Conservation (phyloP, 306 rosid genomes). For the Ochetophila trinervis region DNA sequence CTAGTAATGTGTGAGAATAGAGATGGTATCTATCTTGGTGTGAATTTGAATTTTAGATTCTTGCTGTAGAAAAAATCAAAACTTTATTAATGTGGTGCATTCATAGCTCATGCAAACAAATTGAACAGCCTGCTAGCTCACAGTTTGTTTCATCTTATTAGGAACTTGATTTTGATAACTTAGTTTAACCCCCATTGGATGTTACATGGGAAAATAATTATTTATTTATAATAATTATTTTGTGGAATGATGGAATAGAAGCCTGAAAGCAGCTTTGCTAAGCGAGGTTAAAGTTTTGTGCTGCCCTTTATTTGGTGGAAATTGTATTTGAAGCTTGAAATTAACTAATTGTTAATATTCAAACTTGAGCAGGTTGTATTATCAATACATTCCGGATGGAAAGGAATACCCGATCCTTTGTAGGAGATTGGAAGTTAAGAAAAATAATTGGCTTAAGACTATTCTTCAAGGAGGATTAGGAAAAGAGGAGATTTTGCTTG, state of each 20-base stretch:
- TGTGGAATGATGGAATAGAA: background rate
- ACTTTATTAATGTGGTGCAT: too few species aligned
- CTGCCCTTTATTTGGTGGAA: background rate
- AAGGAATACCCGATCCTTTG: conserved; percentile 84
- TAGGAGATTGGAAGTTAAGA: conserved; percentile 45
- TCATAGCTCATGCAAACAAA: too few species aligned
- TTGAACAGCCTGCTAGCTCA: too few species aligned
- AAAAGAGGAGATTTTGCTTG: conserved; percentile 67
- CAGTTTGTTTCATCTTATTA: background rate
- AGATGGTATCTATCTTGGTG: too few species aligned
- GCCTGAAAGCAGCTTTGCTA: background rate
- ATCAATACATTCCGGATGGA: conserved; percentile 86
- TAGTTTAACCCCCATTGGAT: background rate
- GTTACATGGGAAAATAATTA: too few species aligned
- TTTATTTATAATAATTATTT: too few species aligned
- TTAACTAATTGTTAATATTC: background rate
- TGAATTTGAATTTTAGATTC: too few species aligned
- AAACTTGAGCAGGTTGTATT: conserved; percentile 65
- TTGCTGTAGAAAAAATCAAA: too few species aligned
- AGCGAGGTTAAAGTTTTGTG: background rate
- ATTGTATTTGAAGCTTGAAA: background rate
- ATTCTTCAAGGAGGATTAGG: conserved; percentile 29
- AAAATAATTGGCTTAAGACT: conserved; percentile 41
- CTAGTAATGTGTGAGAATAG: too few species aligned
- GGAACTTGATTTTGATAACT: background rate